Evolutionary conservation across 768 basidiomycete genomes (phyloP).

Genomic region (Mycena capillaripes): DNA sequence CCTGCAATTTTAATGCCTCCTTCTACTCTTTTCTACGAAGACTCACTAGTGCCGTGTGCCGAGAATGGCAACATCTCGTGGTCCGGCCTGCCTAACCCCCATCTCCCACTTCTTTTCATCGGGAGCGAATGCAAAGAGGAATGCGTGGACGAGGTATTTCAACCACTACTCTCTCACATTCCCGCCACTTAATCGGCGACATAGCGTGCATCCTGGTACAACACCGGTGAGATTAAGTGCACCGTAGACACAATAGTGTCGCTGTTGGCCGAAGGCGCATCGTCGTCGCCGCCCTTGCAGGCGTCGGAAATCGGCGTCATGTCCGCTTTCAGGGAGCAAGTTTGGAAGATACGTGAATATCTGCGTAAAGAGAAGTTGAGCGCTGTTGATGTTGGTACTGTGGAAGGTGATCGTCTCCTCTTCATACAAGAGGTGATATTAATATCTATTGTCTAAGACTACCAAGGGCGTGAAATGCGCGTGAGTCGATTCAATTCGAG

Average conservation of each 20-base stretch:
- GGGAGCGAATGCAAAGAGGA: constrained; percentile 57
- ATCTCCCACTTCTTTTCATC: constrained; percentile 61
- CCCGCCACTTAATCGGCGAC: background rate
- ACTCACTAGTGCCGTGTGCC: constrained; percentile 61
- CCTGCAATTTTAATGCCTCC: constrained; percentile 69
- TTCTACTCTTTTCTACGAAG: constrained; percentile 67
- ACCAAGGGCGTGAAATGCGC: constrained; percentile 65
- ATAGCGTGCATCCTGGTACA: constrained; percentile 65
- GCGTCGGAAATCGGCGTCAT: constrained; percentile 63
- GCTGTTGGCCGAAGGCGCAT: constrained; percentile 51
- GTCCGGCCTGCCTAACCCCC: constrained; percentile 54
- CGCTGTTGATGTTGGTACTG: constrained; percentile 65
- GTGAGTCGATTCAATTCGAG: constrained; percentile 28
- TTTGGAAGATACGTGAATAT: constrained; percentile 63
- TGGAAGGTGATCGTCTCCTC: constrained; percentile 52
- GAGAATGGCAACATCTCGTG: constrained; percentile 57
- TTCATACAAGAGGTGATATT: background rate
- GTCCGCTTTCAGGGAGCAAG: constrained; percentile 67
- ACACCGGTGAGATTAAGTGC: constrained; percentile 59
- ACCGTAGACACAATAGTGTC: constrained; percentile 56
- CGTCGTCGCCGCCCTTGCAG: constrained; percentile 56
- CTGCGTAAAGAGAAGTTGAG: constrained; percentile 56
- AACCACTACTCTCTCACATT: background rate
- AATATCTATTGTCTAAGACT: constrained; percentile 50
- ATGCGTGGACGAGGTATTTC: constrained; percentile 60